A percentile compares a stretch with the other conserved stretches of the same genome.
These are phyloP conservation scores for Paecilomyces sp. DNA, from an alignment of 2,329 filamentous ascomycete genomes.

Conservation along the genomic window DNA sequence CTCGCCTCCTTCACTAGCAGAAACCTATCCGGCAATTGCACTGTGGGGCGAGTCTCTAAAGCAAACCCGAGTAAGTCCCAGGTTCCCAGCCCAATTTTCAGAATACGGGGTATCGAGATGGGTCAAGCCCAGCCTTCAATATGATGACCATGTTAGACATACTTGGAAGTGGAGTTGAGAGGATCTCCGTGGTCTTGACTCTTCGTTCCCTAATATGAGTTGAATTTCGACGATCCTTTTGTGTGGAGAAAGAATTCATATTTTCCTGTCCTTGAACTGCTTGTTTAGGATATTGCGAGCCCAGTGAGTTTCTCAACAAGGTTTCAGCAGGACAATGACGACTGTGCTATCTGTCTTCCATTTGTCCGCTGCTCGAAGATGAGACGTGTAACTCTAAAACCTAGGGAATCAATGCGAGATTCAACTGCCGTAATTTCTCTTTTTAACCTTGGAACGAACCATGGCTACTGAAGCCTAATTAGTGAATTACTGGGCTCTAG, in stretches of 20 bases:
- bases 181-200: neutral
- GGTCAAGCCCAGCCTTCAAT: neutral
- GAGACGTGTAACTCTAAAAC: neutral
- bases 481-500: no score
- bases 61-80: neutral
- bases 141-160: neutral
- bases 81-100: neutral
- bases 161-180: neutral
- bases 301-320: neutral
- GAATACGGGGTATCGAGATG: neutral
- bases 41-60: neutral
- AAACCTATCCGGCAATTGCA: neutral
- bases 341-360: neutral
- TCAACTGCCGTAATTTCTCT: no score
- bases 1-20: neutral
- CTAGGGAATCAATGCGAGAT: no score
- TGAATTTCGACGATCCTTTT: neutral
- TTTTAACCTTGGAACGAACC: no score
- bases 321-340: neutral
- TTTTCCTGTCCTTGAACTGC: neutral
- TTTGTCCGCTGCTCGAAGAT: neutral
- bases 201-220: neutral
- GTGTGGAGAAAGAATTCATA: neutral
- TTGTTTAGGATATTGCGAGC: neutral
- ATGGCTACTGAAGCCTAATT: no score